phyloP scores from a whole-genome alignment of 805 yeast genomes.

The Torulaspora delbrueckii region DNA sequence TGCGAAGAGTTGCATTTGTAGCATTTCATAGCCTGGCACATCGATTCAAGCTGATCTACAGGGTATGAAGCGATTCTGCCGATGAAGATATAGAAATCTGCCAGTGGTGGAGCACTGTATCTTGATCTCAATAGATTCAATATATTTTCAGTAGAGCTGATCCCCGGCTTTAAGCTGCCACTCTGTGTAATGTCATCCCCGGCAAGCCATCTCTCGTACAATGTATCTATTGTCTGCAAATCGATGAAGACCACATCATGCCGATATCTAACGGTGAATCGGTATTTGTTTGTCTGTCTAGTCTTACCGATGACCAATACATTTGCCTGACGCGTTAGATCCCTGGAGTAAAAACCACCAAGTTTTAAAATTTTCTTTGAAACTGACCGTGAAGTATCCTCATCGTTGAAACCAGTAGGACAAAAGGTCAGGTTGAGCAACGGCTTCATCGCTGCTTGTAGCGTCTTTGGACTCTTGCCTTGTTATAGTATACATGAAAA shows the following conservation, averaged over 20 bases:
- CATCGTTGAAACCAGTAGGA: conserved; percentile 47
- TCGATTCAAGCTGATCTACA: conserved; percentile 12
- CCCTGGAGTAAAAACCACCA: conserved; percentile 56
- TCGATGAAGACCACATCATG: conserved; percentile 27
- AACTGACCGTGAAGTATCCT: conserved; percentile 40
- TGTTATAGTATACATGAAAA: neutral
- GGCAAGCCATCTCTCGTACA: conserved; percentile 30
- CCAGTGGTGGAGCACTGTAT: conserved; percentile 21
- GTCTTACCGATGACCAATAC: conserved; percentile 56
- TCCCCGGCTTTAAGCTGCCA: neutral
- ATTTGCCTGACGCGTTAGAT: conserved; percentile 57
- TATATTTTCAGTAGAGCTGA: conserved; percentile 8
- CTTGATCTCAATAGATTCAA: conserved; percentile 15
- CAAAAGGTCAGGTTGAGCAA: conserved; percentile 49
- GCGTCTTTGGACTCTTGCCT: neutral
- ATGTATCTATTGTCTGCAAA: conserved; percentile 16
- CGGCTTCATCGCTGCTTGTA: conserved; percentile 29
- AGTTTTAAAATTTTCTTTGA: conserved; percentile 45
- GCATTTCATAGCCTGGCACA: conserved; percentile 17
- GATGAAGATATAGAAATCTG: conserved; percentile 26
- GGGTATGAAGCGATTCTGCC: conserved; percentile 24
- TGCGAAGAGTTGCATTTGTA: conserved; percentile 16
- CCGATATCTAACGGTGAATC: conserved; percentile 28
- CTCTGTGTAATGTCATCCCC: conserved; percentile 26
- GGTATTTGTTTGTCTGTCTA: conserved; percentile 28